Evolutionary conservation across 345 rosid genomes (phyloP).

Genomic region (Psidium friedrichsthalianum): DNA sequence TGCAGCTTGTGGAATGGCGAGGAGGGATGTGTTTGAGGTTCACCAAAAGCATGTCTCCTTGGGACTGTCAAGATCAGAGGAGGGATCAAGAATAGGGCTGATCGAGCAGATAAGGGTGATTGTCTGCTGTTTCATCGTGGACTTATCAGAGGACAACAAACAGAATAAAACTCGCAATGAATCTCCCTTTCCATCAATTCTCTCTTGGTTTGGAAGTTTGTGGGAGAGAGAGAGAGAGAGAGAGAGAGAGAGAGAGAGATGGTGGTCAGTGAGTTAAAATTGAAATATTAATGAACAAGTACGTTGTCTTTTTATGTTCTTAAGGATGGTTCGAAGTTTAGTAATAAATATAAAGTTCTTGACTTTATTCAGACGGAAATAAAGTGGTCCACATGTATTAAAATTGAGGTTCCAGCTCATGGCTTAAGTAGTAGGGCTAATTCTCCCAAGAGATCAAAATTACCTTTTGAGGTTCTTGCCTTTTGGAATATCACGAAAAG

Average conservation of each 20-base stretch:
- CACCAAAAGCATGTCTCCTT: not conserved
- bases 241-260: constrained; percentile 9
- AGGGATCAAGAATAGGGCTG: not conserved
- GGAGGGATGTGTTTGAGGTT: not conserved
- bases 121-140: not conserved
- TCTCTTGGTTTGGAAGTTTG: constrained; percentile 78
- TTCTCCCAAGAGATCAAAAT: constrained; percentile 35
- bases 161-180: constrained; percentile 31
- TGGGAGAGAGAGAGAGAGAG: constrained; percentile 22
- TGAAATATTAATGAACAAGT: constrained; percentile 12
- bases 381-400: constrained; percentile 4
- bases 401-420: constrained; percentile 29
- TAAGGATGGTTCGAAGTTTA: constrained; percentile 23
- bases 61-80: not conserved
- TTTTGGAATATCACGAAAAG: constrained; percentile 52
- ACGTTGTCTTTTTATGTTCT: constrained; percentile 10
- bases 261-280: constrained; percentile 38
- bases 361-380: constrained; percentile 42
- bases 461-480: constrained; percentile 35
- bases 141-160: constrained; percentile 10
- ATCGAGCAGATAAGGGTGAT: not conserved
- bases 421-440: constrained; percentile 34
- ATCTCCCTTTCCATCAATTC: constrained; percentile 83
- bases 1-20: not conserved
- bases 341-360: constrained; percentile 15